A percentile compares a stretch with the other conserved stretches of the same genome.
Evolutionary conservation across 805 yeast genomes (phyloP).

Genomic region (Lachancea fermentati): DNA sequence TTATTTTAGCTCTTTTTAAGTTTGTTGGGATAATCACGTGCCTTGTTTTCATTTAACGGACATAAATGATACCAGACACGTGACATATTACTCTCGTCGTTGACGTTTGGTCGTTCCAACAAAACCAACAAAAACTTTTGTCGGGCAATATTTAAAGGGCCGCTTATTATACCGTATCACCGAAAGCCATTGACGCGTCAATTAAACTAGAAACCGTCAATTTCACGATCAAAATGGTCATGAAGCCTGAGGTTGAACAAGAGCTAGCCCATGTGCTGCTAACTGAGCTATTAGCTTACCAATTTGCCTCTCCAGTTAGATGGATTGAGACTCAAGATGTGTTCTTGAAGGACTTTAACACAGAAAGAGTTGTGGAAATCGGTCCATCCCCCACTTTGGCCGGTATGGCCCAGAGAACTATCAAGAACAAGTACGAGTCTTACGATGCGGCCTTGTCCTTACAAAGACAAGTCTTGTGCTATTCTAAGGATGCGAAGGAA

Average conservation of each 20-base stretch:
- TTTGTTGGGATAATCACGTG: no score
- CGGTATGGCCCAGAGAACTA: conserved; percentile 97
- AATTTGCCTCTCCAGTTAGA: conserved; percentile 98
- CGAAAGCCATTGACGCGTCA: no score
- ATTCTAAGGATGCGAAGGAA: conserved; percentile 93
- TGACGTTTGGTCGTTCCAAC: background rate
- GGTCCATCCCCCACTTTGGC: conserved; percentile 99
- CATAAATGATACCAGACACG: no score
- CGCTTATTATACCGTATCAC: background rate
- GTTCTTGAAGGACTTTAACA: conserved; percentile 84
- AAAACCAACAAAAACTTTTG: conserved; percentile 1
- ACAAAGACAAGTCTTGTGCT: conserved; percentile 91
- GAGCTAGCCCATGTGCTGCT: conserved; percentile 91
- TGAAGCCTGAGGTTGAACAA: conserved; percentile 91
- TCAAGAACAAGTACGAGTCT: conserved; percentile 88
- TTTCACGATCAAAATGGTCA: conserved; percentile 12
- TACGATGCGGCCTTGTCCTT: conserved; percentile 88
- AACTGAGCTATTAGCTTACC: conserved; percentile 95
- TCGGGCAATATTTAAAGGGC: background rate
- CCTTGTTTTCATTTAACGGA: no score
- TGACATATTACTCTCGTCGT: background rate
- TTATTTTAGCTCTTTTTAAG: no score
- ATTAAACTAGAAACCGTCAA: background rate
- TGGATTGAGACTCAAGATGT: conserved; percentile 99
- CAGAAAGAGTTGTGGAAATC: conserved; percentile 96